phyloP scores from a whole-genome alignment of 371 early-diverging fungal species.

The Mucor sp. region DNA sequence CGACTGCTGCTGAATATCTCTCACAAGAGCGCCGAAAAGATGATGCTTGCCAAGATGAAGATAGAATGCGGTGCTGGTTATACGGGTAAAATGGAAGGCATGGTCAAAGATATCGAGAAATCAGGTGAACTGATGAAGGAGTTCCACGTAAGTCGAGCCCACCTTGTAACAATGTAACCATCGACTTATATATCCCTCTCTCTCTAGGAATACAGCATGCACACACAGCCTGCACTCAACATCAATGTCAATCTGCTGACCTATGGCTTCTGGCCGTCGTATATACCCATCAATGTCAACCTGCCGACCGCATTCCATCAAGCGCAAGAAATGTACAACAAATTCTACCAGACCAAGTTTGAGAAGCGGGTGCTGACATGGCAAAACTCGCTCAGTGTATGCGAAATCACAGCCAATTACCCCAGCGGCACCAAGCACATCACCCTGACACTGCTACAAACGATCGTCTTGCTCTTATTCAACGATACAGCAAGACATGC shows the following conservation, averaged over 20 bases:
- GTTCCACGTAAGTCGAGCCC: constrained; percentile 52
- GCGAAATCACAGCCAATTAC: constrained; percentile 73
- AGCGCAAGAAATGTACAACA: constrained; percentile 69
- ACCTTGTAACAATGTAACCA: background rate
- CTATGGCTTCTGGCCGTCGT: constrained; percentile 91
- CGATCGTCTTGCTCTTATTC: constrained; percentile 76
- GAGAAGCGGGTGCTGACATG: constrained; percentile 81
- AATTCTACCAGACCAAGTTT: constrained; percentile 78
- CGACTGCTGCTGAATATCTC: constrained; percentile 76
- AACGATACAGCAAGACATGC: constrained; percentile 53
- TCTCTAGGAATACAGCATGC: background rate
- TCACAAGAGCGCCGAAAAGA: constrained; percentile 81
- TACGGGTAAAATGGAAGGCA: constrained; percentile 92
- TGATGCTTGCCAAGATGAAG: constrained; percentile 84
- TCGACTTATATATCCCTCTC: background rate
- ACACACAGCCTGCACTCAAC: constrained; percentile 7
- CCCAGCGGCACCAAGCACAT: constrained; percentile 69
- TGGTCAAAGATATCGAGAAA: constrained; percentile 89
- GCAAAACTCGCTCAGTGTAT: constrained; percentile 82
- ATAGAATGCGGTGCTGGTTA: constrained; percentile 88
- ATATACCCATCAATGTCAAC: constrained; percentile 68
- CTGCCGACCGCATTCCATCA: constrained; percentile 61
- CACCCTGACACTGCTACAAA: constrained; percentile 75
- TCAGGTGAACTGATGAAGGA: constrained; percentile 72
- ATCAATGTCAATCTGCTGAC: constrained; percentile 83